Evolutionary conservation across 148 eudicot genomes (phyloP), one percentile per base, ranked within the genome.

Genomic region (Heliosperma pusillum): DNA sequence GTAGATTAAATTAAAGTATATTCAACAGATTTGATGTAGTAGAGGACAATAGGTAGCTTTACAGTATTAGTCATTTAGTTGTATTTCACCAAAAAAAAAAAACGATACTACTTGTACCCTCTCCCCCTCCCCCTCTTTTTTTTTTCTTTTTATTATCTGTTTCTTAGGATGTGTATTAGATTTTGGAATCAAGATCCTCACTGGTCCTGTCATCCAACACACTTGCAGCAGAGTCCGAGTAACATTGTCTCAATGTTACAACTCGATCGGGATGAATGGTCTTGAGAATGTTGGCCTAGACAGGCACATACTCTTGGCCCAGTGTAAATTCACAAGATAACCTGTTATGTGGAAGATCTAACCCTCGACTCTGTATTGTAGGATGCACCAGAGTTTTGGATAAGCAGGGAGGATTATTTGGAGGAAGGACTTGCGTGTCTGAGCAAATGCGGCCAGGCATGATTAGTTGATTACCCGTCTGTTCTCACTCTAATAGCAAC

Each of bases 351-450:
- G 11, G 47, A 66, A 33, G 22, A 20, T 20, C 22, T 66, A 27
- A 64, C 20, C 33, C 22, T 57, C 40, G 19, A 71, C 68, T 50
- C 50, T 67, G 10, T 69, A 19, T 55, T 86, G 86, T 92, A 94
- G 98, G 99, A 95, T 85, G 92, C 99, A 36, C 97, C 99, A 2
- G 99, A 95, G 74, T 92, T 95, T 72, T 95, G 99, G 99, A 95
- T 95, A 69, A 92, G 85, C 78, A 86, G 87, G 77, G 87, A 95
- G 84, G 99, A 95, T 81, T 95, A 95, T 83, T 80, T 90, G 77
- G 99, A 95, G 86, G 99, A 95, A 81, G 98, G 98, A 79, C 82
- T 95, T 66, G 88, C 82, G 74, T 95, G 96, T 80, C 84, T 95
- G 20, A 90, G 89, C 88, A 95, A 92, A 81, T 90, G 93, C 79